Base-by-base conservation (phyloP, 73 alveolate genomes). In the Paramecium sonneborni region DNA sequence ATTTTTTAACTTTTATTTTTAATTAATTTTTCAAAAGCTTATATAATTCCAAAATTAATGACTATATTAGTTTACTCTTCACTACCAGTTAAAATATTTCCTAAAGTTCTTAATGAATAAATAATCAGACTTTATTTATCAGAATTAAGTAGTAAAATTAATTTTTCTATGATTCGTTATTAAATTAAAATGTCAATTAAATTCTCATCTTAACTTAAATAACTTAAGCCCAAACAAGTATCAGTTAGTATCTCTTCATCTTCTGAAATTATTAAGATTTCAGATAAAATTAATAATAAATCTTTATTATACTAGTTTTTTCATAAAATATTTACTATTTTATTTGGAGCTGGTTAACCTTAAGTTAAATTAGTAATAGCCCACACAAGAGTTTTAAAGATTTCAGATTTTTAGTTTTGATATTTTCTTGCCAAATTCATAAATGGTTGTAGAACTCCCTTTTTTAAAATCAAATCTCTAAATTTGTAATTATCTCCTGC, bases 331-430 rank as follows among this genome's bases (percentile, higher is more conserved):
- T 12, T 12, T 48, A 48, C 67, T 12, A 15, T 48, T n/a, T 48
- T 91, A 52, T 91, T 92, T 52, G 96, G 96, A 24, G 89, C 52
- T 10, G 98, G 98, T 56, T 94, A 94, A 15, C 96, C 96, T 93
- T 96, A 92, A 57, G 95, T 74, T 67, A 97, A 93, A 89, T 97
- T 97, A 21, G 98, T 57, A 18, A 97, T 88, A 43, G 98, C 93
- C 99, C 99, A 97, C 5, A 96, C 85, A 11, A 26, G 10, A 1
- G 21, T 26, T 62, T 62, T 62, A 14, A 62, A 62, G 0, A 20
- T 30, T 15, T n/a, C 67, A 1, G 7, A 1, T 1, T 11, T 0
- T 6, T 12, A 18, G 0, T 0, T 24, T 12, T 20, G 15, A 18
- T 14, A 62, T 14, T 21, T 62, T 5, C n/a, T 12, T n/a, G 84